Evolutionary conservation across 2,329 filamentous ascomycete species (phyloP).

Genomic region (Didymella keratinophila): DNA sequence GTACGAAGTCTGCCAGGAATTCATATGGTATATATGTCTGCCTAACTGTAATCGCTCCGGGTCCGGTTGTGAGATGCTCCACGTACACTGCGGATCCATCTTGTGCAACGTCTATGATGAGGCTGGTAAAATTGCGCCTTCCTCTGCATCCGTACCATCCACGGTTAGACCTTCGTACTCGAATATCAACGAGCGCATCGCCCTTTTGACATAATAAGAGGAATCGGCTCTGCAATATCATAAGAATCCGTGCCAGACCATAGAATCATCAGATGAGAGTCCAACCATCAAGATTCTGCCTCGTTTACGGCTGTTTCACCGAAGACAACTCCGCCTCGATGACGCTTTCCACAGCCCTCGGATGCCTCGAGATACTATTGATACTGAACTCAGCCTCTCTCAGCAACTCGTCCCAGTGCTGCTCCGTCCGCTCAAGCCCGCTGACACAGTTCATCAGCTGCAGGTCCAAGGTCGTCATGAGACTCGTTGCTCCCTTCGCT

Average conservation of each 20-base stretch:
- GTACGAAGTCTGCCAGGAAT: too few species aligned
- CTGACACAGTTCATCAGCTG: conserved; percentile 19
- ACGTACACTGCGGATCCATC: too few species aligned
- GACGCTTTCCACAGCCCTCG: conserved; percentile 18
- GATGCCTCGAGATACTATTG: conserved; percentile 13
- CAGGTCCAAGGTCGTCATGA: conserved; percentile 19
- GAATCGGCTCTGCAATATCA: too few species aligned
- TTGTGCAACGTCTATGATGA: too few species aligned
- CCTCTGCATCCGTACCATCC: too few species aligned
- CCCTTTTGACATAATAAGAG: too few species aligned
- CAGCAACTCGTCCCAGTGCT: conserved; percentile 16
- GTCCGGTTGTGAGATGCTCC: too few species aligned
- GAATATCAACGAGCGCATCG: too few species aligned
- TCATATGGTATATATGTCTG: too few species aligned
- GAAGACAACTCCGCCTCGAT: conserved; percentile 13
- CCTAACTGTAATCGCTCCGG: too few species aligned
- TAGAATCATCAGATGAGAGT: not conserved
- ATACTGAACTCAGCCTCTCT: conserved; percentile 12
- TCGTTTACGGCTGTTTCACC: not conserved
- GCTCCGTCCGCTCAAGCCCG: conserved; percentile 18
- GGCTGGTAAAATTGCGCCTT: too few species aligned
- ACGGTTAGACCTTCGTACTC: too few species aligned
- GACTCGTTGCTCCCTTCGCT: conserved; percentile 14
- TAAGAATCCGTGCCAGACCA: not conserved
- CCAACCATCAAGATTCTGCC: not conserved